Evolutionary conservation across 164 flowering plant genomes (phyloP).

Genomic region (Brasenia schreberi): DNA sequence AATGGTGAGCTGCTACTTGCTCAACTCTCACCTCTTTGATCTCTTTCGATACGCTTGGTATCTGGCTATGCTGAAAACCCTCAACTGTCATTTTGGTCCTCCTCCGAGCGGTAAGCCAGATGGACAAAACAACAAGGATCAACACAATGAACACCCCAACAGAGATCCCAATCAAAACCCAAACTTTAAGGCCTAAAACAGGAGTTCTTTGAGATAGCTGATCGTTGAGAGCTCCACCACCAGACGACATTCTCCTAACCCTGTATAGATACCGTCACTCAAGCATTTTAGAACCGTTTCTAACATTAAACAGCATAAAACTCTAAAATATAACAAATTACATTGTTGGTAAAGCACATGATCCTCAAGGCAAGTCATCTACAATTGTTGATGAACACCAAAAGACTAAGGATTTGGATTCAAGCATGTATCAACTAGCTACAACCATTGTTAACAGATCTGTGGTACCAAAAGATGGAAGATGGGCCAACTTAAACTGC

Average conservation of each 20-base stretch:
- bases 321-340: too few relatives aligned
- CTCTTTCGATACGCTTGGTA: conserved; percentile 46
- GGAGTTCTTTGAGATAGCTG: conserved; percentile 38
- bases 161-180: conserved; percentile 48
- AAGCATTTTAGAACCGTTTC: too few relatives aligned
- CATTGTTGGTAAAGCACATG: too few relatives aligned
- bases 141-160: conserved; percentile 41
- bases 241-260: conserved; percentile 27
- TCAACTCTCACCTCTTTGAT: conserved; percentile 69
- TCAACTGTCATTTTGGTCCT: conserved; percentile 34
- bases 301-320: too few relatives aligned
- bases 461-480: too few relatives aligned
- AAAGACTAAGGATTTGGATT: too few relatives aligned
- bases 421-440: too few relatives aligned
- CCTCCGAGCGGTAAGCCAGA: conserved; percentile 48
- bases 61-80: conserved; percentile 31
- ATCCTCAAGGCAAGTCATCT: too few relatives aligned
- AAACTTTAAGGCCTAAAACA: conserved; percentile 47
- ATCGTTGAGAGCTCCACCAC: conserved; percentile 20
- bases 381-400: too few relatives aligned
- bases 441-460: too few relatives aligned
- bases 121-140: conserved; percentile 32
- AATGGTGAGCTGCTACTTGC: conserved; percentile 28
- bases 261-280: neutral
- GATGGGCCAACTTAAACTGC: too few relatives aligned